Evolutionary conservation across 2,329 filamentous ascomycete species (phyloP).

Genomic region (Neopestalotiopsis clavispora): DNA sequence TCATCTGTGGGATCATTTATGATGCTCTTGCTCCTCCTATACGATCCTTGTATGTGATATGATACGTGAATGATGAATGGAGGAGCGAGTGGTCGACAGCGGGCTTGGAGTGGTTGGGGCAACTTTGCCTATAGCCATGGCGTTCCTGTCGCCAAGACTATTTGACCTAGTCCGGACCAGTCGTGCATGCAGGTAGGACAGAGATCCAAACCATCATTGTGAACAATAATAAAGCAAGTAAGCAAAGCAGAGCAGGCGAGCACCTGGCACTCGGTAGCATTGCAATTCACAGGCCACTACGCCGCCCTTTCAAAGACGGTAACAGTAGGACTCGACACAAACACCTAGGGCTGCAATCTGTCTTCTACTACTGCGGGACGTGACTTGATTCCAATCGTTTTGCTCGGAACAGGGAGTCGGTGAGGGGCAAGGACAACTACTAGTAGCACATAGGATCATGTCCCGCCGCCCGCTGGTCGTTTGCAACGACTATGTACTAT

Average conservation of each 20-base stretch:
- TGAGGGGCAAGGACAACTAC: constrained; percentile 3
- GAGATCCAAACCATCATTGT: constrained; percentile 2
- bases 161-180: background rate
- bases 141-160: background rate
- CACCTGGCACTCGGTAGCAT: background rate
- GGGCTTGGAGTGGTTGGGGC: background rate
- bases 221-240: background rate
- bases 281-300: background rate
- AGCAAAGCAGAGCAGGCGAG: background rate
- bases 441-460: background rate
- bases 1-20: background rate
- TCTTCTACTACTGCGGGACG: constrained; percentile 3
- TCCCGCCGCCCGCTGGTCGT: background rate
- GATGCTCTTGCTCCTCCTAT: background rate
- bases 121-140: background rate
- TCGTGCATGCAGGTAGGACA: background rate
- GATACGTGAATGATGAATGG: background rate
- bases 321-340: background rate
- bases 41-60: background rate
- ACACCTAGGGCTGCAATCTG: background rate
- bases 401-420: constrained; percentile 9
- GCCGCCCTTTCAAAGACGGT: background rate
- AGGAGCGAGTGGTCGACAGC: background rate
- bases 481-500: background rate
- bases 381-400: constrained; percentile 1